Base-by-base conservation (phyloP, 345 rosid genomes). In the Gossypium stocksii region DNA sequence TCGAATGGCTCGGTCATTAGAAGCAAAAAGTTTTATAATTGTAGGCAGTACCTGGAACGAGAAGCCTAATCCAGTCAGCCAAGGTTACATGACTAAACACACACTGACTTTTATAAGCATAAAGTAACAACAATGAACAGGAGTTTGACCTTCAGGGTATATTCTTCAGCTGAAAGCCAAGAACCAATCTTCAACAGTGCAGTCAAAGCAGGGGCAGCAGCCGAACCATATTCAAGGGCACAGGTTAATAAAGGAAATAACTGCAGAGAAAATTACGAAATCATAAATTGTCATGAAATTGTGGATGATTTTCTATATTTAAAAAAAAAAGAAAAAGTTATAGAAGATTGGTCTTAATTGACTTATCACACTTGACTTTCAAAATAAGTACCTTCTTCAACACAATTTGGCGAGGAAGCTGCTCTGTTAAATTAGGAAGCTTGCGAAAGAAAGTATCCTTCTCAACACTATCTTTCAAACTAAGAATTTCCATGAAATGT, bases 401-500 rank as follows among this genome's bases (percentile, higher is more conserved):
- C 75, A 91, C 99, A 46, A 93, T 95, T 84, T 88, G 94, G 41
- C 98, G 93, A 83, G 99, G 99, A 81, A 95, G 97, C 85, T 95
- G 99, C 83, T 95, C 98, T 53, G 97, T 87, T 80, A 95, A 80
- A 87, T 85, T 95, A 80, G 98, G 97, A 79, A 93, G 98, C 81
- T 95, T 95, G 69, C 94, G 97, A 83, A 95, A 93, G 87, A 95
- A 95, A 61, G 93, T 87, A 78, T 95, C 99, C 82, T 88, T 95
- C 84, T 95, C 98, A 23, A 89, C 85, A 75, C 98, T 93, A 79
- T 95, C 99, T 82, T 95, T 95, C 82, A 95, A 81, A 76, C 85
- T 91, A 43, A 95, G 97, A 80, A 95, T 95, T 79, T 95, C 98
- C 99, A 95, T 93, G 78, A 95, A 95, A 86, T 91, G 99, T 84